Evolutionary conservation across 441 rosid genomes (phyloP), one percentile per base, ranked within the genome.

Genomic region (Erodium texanum): DNA sequence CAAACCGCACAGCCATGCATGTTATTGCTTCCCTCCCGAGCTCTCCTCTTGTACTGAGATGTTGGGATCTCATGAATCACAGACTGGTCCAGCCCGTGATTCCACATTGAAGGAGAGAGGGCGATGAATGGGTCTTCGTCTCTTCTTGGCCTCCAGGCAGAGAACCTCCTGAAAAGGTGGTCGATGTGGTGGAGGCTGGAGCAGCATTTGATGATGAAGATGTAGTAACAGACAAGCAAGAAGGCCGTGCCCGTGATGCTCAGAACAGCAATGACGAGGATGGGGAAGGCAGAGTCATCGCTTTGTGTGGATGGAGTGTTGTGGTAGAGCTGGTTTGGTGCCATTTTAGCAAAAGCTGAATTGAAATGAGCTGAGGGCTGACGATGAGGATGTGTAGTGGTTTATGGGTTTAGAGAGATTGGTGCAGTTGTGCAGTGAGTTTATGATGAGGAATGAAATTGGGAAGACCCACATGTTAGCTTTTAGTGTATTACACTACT

Each of bases 61-160:
- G 80, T 71, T 16, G 92, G 92, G 65, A 85, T 84, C 2, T 75
- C 87, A 7, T 78, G 80, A 23, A 87, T 87, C 69, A 73, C 68
- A 0, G 87, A 73, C 43, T 80, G 82, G 15, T 87, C 87, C 0
- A 87, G 82, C 18, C 93, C 86, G 7, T 76, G 81, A 67, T 75
- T 54, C 61, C 81, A 66, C 38, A 75, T 74, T 50, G 81, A 67
- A 11, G 88, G 93, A 48, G 87, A 74, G 69, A 81, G 77, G 1
- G 85, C 79, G 54, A 85, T 82, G 74, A 89, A 80, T 10, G 90
- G 77, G 75, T 86, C 89, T 23, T 85, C 87, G n/a, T 71, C 80
- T 27, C 2, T 27, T 27, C 4, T 1, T 1, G 29, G 29, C 71
- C 73, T 67, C 16, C 62, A 43, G 36, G 80, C 66, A 54, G 84